Evolutionary conservation across 2,329 filamentous ascomycete species (phyloP), one percentile per base, ranked within the genome.

Genomic region (Calonectria ilicicola): DNA sequence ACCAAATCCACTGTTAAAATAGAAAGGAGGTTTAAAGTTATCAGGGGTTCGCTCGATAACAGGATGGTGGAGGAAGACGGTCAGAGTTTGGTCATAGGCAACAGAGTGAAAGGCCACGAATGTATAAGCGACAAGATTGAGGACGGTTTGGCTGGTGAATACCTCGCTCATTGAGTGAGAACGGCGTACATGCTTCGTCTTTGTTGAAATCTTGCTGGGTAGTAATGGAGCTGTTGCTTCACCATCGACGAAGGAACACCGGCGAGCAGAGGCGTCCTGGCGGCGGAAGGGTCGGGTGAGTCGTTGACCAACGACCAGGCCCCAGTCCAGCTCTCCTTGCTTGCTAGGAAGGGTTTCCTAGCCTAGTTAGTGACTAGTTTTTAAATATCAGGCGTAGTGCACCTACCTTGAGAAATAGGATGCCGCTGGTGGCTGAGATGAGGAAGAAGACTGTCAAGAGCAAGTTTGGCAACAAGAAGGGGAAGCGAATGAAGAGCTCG

Each of bases 1-100:
- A 1, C 95, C 95, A 80, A 97, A 97, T 0, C 95, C 95, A 44
- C 95, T 93, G 2, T 90, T 88, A 80, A 98, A 98, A 79, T 94
- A 93, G 79, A 98, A 93, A 0, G 96, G 96, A 0, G 95, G 88
- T 2, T 87, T 85, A 0, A 87, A 90, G 78, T 91, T 91, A 14
- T 91, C 86, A 0, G 89, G 85, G 0, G 91, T 90, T 70, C 90
- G 88, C 58, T 89, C 84, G 40, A 89, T 83, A 5, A 87, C 80
- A 0, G 93, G 93, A 75, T 95, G 93, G 83, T 98, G 94, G 79
- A 98, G 89, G 82, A 98, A 98, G 1, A 98, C 95, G 3, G 95
- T 94, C 1, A 98, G 90, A 2, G 96, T 88, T 80, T 98, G 95
- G 83, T 98, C 96, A 80, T 92, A 98, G 1, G 95, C 92, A 46